These are phyloP conservation scores for Cryptococcus sp. DNA, from an alignment of 1,284 basidiomycete species.

Conservation along the genomic window DNA sequence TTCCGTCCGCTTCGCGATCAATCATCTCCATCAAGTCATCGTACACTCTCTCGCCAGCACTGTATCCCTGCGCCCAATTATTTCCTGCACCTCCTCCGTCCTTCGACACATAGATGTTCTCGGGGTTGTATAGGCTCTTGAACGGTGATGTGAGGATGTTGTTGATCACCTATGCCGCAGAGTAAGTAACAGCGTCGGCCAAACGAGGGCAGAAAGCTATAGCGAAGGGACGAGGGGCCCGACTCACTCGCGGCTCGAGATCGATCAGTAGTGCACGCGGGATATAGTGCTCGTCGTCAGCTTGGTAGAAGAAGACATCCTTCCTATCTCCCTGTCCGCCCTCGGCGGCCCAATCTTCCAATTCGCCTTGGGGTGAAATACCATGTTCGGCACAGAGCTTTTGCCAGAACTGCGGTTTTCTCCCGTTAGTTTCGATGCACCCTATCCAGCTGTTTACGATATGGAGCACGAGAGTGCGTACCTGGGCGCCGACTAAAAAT, in stretches of 20 bases:
- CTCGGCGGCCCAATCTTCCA: constrained; percentile 93
- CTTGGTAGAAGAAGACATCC: constrained; percentile 99
- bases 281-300: constrained; percentile 99
- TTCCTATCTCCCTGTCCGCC: constrained; percentile 83
- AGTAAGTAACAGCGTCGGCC: constrained; percentile 2
- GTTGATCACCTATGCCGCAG: constrained; percentile 79
- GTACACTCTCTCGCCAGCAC: constrained; percentile 85
- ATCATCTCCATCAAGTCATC: constrained; percentile 99
- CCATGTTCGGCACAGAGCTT: constrained; percentile 94
- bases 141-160: constrained; percentile 90
- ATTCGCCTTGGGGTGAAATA: constrained; percentile 86
- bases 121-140: constrained; percentile 93
- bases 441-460: too few species aligned
- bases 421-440: not conserved
- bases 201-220: not conserved
- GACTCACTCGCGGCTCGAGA: constrained; percentile 87
- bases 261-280: constrained; percentile 95
- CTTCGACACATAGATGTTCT: constrained; percentile 94
- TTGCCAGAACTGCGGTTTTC: constrained; percentile 71
- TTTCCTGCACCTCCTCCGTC: constrained; percentile 98
- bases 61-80: constrained; percentile 96
- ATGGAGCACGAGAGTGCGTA: constrained; percentile 8
- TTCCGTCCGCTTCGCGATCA: constrained; percentile 96
- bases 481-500: constrained; percentile 42
- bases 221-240: not conserved